Conservation (phyloP, 2,329 filamentous ascomycete genomes). For the Diaporthe aspalathi region DNA sequence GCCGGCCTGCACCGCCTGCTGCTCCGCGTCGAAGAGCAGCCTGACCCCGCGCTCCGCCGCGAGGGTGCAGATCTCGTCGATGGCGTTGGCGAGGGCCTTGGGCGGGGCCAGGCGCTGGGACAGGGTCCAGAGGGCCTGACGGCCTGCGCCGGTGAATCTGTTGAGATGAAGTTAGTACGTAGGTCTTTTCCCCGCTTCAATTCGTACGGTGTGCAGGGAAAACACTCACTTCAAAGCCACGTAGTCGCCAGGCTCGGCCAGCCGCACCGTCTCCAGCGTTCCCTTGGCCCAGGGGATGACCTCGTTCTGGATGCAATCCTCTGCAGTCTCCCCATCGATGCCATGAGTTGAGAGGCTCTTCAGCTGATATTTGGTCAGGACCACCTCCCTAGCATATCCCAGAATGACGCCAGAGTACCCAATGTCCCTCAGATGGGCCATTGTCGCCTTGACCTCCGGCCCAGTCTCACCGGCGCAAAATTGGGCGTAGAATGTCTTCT, state of each 20-base stretch:
- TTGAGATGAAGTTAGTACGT: background rate
- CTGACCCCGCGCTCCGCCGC: conserved; percentile 76
- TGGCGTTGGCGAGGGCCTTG: conserved; percentile 73
- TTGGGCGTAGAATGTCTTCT: conserved; percentile 88
- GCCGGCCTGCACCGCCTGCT: conserved; percentile 80
- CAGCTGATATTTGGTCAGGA: conserved; percentile 69
- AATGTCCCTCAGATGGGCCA: conserved; percentile 74
- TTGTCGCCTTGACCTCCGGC: conserved; percentile 74
- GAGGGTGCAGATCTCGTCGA: conserved; percentile 79
- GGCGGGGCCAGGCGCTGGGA: conserved; percentile 71
- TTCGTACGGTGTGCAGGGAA: too few relatives aligned
- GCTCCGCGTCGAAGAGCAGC: conserved; percentile 88
- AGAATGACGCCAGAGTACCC: conserved; percentile 88
- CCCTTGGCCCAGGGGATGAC: conserved; percentile 79
- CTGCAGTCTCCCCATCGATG: conserved; percentile 58
- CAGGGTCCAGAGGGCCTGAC: conserved; percentile 75
- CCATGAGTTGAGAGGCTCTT: conserved; percentile 56
- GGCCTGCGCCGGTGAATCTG: conserved; percentile 83
- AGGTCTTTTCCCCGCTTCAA: background rate
- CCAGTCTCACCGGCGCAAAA: conserved; percentile 88
- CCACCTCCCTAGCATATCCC: conserved; percentile 85
- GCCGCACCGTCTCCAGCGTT: conserved; percentile 77
- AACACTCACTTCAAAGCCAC: conserved; percentile 69
- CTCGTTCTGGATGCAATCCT: conserved; percentile 66
- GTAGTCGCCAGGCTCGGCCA: conserved; percentile 78